A percentile compares a stretch with the other conserved stretches of the same genome.
These are phyloP conservation scores for Phytophthora foliorum DNA, from an alignment of 352 stramenopile genomes.

Conservation along the genomic window DNA sequence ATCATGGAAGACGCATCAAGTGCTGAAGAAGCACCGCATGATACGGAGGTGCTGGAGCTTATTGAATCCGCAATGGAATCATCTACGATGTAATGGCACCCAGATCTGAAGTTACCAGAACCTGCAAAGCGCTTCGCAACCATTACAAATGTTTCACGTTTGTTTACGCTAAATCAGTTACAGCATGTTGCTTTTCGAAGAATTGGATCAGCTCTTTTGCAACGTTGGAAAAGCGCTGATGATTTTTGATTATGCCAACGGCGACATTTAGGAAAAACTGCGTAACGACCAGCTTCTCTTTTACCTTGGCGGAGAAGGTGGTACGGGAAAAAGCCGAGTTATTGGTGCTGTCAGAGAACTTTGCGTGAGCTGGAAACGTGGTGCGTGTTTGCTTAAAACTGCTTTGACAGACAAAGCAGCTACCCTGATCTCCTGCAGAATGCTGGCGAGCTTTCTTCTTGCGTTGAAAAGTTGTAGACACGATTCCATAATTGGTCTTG, in stretches of 20 bases:
- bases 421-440: background rate
- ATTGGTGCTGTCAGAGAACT: background rate
- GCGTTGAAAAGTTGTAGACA: background rate
- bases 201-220: background rate
- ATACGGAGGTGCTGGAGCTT: background rate
- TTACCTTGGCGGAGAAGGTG: background rate
- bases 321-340: background rate
- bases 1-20: background rate
- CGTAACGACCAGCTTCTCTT: background rate
- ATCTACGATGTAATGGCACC: too few relatives aligned
- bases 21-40: background rate
- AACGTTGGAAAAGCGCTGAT: background rate
- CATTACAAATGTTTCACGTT: background rate
- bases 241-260: background rate
- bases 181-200: background rate
- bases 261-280: background rate
- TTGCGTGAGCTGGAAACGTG: background rate
- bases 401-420: background rate
- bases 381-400: background rate
- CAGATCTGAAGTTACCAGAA: too few relatives aligned
- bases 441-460: background rate
- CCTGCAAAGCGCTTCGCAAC: too few relatives aligned
- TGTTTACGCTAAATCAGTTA: background rate
- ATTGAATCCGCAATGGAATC: background rate
- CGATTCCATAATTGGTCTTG: background rate